Evolutionary conservation across 75 land plant species (phyloP).

Genomic region (Pseudotsuga menziesii): DNA sequence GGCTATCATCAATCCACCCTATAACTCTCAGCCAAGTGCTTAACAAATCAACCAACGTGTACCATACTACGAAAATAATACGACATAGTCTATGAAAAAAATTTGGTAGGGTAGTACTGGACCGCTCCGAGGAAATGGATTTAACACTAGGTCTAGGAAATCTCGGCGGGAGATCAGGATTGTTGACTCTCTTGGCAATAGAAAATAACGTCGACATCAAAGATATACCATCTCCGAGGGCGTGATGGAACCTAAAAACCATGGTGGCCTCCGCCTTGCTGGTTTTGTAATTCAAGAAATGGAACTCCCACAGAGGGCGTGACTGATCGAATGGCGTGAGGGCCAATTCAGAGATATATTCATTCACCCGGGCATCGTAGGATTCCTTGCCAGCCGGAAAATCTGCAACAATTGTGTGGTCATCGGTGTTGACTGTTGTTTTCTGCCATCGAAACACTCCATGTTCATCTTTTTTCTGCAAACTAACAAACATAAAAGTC

Average conservation of each 20-base stretch:
- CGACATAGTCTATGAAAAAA: too few relatives aligned
- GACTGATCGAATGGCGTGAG: conserved; percentile 12
- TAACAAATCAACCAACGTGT: too few relatives aligned
- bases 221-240: conserved; percentile 69
- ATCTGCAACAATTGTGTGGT: background rate
- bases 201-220: conserved; percentile 51
- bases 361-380: conserved; percentile 11
- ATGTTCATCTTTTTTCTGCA: too few relatives aligned
- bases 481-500: background rate
- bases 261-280: conserved; percentile 21
- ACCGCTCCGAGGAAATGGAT: too few relatives aligned
- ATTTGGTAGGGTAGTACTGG: too few relatives aligned
- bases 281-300: too few relatives aligned
- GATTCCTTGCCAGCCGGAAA: conserved; percentile 14
- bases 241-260: conserved; percentile 55
- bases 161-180: too few relatives aligned
- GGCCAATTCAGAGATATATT: too few relatives aligned
- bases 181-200: background rate
- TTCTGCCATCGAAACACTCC: too few relatives aligned
- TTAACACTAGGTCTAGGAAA: too few relatives aligned
- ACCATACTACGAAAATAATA: too few relatives aligned
- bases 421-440: conserved; percentile 23
- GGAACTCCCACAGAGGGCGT: conserved; percentile 14
- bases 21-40: background rate
- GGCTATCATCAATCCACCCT: conserved; percentile 26